These are phyloP conservation scores for Spatholobus suberectus DNA, from an alignment of 306 rosid genomes.

Conservation along the genomic window DNA sequence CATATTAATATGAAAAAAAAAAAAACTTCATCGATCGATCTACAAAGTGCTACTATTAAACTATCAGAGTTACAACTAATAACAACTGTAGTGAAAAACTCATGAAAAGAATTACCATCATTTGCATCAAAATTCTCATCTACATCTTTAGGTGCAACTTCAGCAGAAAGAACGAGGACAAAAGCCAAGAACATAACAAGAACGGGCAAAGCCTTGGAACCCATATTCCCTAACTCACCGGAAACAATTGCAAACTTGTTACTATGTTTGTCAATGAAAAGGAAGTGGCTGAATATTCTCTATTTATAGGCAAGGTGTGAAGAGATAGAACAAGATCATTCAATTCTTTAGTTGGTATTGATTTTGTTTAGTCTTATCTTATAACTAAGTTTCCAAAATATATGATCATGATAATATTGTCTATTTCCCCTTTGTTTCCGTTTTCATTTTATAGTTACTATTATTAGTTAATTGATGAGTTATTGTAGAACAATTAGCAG, in stretches of 20 bases:
- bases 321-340: neutral
- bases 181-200: neutral
- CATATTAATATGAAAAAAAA: neutral
- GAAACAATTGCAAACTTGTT: neutral
- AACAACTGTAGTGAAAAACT: neutral
- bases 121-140: neutral
- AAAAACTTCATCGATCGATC: no score
- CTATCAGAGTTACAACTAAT: neutral
- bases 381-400: neutral
- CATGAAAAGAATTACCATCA: neutral
- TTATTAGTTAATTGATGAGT: no score
- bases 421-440: neutral
- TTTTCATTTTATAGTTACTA: no score
- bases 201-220: constrained; percentile 23
- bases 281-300: neutral
- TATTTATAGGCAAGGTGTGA: constrained; percentile 7
- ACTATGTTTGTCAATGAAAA: neutral
- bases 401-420: neutral
- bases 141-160: neutral
- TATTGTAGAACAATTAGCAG: no score
- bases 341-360: neutral
- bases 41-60: neutral
- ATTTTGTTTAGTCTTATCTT: neutral
- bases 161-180: constrained; percentile 9
- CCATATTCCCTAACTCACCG: neutral